Conservation (phyloP, 1,284 basidiomycete species). For the Cryptococcus sp. region DNA sequence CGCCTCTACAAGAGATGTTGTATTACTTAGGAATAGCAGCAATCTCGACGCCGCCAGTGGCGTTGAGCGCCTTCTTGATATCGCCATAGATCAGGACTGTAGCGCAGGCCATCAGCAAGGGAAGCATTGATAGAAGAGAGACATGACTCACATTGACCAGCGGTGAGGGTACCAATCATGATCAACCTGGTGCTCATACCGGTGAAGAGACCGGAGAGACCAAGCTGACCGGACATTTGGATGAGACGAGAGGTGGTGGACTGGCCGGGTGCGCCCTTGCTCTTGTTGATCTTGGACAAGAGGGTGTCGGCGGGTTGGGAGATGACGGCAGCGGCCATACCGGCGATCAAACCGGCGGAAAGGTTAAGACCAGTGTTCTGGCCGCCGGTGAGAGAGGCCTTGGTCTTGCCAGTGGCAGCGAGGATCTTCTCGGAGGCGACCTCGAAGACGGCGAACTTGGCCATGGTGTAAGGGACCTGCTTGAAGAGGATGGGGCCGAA, state of each 20-base stretch:
- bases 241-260: constrained; percentile 57
- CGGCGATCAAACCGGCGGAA: constrained; percentile 58
- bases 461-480: constrained; percentile 59
- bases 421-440: constrained; percentile 58
- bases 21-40: constrained; percentile 45
- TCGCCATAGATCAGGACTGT: constrained; percentile 56
- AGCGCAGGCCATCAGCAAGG: constrained; percentile 27
- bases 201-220: constrained; percentile 59
- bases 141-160: constrained; percentile 55
- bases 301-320: constrained; percentile 63
- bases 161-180: constrained; percentile 61
- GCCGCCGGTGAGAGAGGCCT: constrained; percentile 54
- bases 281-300: constrained; percentile 63
- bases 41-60: constrained; percentile 57
- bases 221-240: constrained; percentile 57
- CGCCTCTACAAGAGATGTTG: not conserved
- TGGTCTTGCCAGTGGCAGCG: constrained; percentile 56
- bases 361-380: constrained; percentile 55
- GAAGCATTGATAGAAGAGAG: not conserved
- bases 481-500: constrained; percentile 64
- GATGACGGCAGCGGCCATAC: constrained; percentile 63
- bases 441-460: constrained; percentile 60
- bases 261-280: constrained; percentile 60
- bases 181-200: constrained; percentile 55
- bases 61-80: constrained; percentile 58